Evolutionary conservation across 768 basidiomycete species (phyloP).

Genomic region (Termitomyces sp.): DNA sequence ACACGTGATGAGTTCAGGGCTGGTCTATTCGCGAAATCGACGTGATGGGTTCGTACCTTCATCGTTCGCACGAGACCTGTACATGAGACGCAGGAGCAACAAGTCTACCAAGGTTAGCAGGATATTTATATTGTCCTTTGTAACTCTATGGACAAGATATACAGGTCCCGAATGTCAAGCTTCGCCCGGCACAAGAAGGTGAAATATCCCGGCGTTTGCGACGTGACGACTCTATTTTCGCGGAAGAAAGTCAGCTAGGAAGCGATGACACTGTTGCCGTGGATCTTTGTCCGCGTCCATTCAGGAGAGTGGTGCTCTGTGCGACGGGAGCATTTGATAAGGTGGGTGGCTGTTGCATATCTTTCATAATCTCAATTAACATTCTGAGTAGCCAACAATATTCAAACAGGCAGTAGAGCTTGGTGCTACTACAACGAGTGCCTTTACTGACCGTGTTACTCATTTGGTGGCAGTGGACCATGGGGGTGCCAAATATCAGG

Average conservation of each 20-base stretch:
- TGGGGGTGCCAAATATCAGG: constrained; percentile 81
- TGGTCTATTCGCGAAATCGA: constrained; percentile 13
- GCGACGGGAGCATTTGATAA: constrained; percentile 80
- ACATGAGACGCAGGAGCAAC: constrained; percentile 52
- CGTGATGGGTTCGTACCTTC: background rate
- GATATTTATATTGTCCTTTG: background rate
- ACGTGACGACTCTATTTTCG: constrained; percentile 30
- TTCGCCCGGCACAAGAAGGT: constrained; percentile 55
- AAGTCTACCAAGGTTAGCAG: constrained; percentile 57
- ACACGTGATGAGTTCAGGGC: constrained; percentile 16
- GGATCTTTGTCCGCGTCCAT: constrained; percentile 60
- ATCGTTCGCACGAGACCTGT: background rate
- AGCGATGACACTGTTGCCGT: constrained; percentile 39
- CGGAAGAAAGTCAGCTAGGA: constrained; percentile 43
- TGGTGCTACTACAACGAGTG: constrained; percentile 62
- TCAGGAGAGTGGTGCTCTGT: constrained; percentile 60
- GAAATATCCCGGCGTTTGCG: constrained; percentile 24
- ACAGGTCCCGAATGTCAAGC: constrained; percentile 79
- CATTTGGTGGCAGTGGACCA: constrained; percentile 82
- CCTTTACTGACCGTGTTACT: constrained; percentile 83
- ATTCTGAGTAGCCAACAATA: constrained; percentile 47
- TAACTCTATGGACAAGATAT: background rate
- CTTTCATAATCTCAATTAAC: background rate
- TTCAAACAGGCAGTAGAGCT: constrained; percentile 78
- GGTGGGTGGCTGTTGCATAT: constrained; percentile 34